Base-by-base conservation (phyloP, 2,329 filamentous ascomycete genomes). In the Sarocladium strictum region DNA sequence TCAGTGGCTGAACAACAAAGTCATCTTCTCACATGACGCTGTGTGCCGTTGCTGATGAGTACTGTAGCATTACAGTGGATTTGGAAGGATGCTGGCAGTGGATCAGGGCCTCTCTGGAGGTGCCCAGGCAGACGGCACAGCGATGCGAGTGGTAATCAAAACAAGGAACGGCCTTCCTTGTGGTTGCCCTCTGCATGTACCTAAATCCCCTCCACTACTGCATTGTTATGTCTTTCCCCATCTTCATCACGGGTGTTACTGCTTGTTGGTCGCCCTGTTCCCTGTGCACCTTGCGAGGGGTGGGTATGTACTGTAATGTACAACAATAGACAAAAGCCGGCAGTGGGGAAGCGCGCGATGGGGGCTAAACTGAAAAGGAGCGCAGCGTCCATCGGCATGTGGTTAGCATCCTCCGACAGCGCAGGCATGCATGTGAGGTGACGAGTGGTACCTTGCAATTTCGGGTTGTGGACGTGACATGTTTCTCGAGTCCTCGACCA, bases 381-480 rank as follows among this genome's bases (percentile, higher is more conserved):
- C 17, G 43, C 10, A 43, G 24, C 23, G 24, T 47, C 43, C 33
- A 51, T 51, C 47, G 47, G 47, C 47, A 51, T 51, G 47, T 51
- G 47, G 47, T 51, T 51, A 51, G 47, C 47, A 33, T 51, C 47
- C 27, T 15, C 47, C 47, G 47, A 51, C 27, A 35, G 21, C 38
- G 38, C 38, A 51, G 26, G 27, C 26, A 51, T 32, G 47, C 24
- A 29, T 27, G 19, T 47, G 43, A 47, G n/a, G 23, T 11, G 24
- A 7, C 3, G 21, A 21, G 17, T 21, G 38, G 19, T 43, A 43
- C n/a, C n/a, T 43, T 38, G 35, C n/a, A 38, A 38, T 17, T 38
- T 15, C 35, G n/a, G 35, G 35, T 38, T 5, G 9, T 17, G 35
- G n/a, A n/a, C n/a, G n/a, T n/a, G n/a, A n/a, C n/a, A n/a, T n/a